Evolutionary conservation across 164 flowering plant genomes (phyloP).

Genomic region (Macadamia integrifolia): DNA sequence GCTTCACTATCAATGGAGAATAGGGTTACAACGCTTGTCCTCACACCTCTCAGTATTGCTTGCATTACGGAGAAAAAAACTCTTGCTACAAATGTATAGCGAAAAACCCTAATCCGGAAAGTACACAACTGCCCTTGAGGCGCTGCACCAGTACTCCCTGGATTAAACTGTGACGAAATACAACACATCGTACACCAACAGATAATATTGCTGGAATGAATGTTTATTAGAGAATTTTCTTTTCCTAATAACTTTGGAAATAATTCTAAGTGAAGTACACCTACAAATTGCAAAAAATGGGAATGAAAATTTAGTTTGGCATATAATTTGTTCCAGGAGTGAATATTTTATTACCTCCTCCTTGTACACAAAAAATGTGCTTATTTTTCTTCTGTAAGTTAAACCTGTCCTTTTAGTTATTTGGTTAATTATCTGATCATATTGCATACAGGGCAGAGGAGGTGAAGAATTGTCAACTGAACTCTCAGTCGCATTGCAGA

Average conservation of each 20-base stretch:
- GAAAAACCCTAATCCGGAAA: too few species aligned
- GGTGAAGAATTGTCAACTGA: slow-evolving; percentile 86
- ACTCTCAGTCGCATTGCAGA: slow-evolving; percentile 71
- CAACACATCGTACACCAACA: neutral
- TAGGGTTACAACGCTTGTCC: too few species aligned
- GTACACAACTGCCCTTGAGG: too few species aligned
- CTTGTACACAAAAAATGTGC: neutral
- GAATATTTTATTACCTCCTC: neutral
- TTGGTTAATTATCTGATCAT: slow-evolving; percentile 3
- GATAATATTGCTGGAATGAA: neutral
- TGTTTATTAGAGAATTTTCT: neutral
- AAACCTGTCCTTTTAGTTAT: neutral
- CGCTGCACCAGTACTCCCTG: too few species aligned
- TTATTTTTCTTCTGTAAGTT: neutral
- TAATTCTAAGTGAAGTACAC: neutral
- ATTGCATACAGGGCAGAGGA: slow-evolving; percentile 71
- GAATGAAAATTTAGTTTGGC: neutral
- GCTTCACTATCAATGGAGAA: too few species aligned
- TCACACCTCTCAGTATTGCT: too few species aligned
- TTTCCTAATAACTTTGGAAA: neutral
- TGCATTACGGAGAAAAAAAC: too few species aligned
- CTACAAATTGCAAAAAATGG: neutral
- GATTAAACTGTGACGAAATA: too few species aligned
- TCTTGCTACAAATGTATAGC: too few species aligned
- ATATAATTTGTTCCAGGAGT: neutral